Evolutionary conservation across 345 rosid species (phyloP).

Genomic region (Lepidium aucheri): DNA sequence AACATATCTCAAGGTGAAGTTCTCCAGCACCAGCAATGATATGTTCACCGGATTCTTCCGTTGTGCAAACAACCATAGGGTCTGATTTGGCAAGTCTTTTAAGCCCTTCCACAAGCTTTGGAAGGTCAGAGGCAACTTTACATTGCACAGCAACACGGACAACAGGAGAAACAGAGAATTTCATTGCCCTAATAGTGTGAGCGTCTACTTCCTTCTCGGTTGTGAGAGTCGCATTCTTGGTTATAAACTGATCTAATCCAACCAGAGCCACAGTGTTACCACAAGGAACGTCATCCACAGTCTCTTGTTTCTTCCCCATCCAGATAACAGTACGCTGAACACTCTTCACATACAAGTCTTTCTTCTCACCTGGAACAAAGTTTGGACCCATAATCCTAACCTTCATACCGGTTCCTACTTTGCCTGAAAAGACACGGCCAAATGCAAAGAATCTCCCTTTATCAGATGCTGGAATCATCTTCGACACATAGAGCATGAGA

Average conservation of each 20-base stretch:
- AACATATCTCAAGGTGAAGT: constrained; percentile 60
- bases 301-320: constrained; percentile 91
- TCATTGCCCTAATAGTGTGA: constrained; percentile 89
- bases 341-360: constrained; percentile 34
- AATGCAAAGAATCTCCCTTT: constrained; percentile 84
- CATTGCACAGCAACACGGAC: constrained; percentile 90
- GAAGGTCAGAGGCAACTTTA: constrained; percentile 81
- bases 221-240: constrained; percentile 72
- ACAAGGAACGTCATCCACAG: constrained; percentile 82
- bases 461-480: constrained; percentile 91
- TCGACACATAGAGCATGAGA: constrained; percentile 80
- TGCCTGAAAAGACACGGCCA: constrained; percentile 76
- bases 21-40: constrained; percentile 81
- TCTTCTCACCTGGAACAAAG: constrained; percentile 75
- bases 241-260: constrained; percentile 70
- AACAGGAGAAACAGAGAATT: constrained; percentile 80
- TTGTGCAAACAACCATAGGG: constrained; percentile 76
- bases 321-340: constrained; percentile 77
- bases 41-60: constrained; percentile 81
- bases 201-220: constrained; percentile 82
- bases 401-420: constrained; percentile 66
- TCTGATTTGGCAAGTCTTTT: constrained; percentile 79
- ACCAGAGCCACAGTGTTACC: constrained; percentile 88
- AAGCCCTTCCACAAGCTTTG: constrained; percentile 84
- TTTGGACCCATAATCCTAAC: constrained; percentile 89